Evolutionary conservation across 805 yeast genomes (phyloP).

Genomic region (Nakazawaea molendinolei): DNA sequence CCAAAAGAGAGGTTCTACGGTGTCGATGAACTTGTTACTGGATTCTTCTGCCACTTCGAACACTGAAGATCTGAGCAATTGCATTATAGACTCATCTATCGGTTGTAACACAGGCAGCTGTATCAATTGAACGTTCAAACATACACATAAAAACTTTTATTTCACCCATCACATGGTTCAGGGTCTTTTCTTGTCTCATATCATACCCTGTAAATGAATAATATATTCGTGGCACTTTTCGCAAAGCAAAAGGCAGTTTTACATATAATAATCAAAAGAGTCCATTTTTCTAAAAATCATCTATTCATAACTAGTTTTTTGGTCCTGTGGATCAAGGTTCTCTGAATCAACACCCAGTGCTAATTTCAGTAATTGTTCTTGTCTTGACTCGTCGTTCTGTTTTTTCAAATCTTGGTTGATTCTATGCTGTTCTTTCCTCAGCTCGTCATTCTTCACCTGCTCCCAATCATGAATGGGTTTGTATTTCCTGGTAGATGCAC

Average conservation of each 20-base stretch:
- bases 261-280: no score
- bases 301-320: no score
- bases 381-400: slow-evolving; percentile 8
- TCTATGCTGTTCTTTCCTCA: slow-evolving; percentile 8
- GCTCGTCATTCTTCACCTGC: slow-evolving; percentile 13
- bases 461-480: slow-evolving; percentile 21
- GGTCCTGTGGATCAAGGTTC: no score
- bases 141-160: no score
- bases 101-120: slow-evolving; percentile 44
- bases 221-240: no score
- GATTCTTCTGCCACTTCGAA: slow-evolving; percentile 17
- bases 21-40: slow-evolving; percentile 14
- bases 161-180: no score
- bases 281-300: no score
- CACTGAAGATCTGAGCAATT: slow-evolving; percentile 19
- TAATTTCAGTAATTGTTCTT: slow-evolving; percentile 3
- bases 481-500: slow-evolving; percentile 19
- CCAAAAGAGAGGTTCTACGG: slow-evolving; percentile 21
- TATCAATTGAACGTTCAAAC: slow-evolving; percentile 17
- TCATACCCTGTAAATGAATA: no score
- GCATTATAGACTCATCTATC: slow-evolving; percentile 46
- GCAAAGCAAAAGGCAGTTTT: no score
- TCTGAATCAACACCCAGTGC: slow-evolving; percentile 20
- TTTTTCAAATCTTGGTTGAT: not conserved
- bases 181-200: no score